Evolutionary conservation across 1,139 yeast species (phyloP).

Genomic region (Magnusiomyces magnusii): DNA sequence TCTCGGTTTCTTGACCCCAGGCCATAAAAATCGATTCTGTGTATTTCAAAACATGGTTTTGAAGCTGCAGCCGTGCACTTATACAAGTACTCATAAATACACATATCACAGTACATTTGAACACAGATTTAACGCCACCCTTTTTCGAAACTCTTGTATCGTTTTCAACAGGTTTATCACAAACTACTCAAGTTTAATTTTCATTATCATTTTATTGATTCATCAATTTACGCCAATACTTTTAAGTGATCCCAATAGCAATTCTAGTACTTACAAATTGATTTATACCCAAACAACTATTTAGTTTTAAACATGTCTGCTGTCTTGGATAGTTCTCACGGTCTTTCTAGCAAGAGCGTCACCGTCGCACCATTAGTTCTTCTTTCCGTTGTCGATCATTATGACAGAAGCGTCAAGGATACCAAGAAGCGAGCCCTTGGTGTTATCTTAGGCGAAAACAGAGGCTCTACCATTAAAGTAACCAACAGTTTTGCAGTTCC

Average conservation of each 20-base stretch:
- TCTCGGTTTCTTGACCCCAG: too few species aligned
- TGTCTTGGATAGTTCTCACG: constrained; percentile 16
- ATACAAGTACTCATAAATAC: neutral
- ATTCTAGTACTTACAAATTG: too few species aligned
- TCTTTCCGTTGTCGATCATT: constrained; percentile 91
- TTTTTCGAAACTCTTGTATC: neutral
- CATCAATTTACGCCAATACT: too few species aligned
- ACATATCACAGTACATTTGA: neutral
- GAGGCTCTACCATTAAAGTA: constrained; percentile 38
- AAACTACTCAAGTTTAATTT: neutral
- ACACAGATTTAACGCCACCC: neutral
- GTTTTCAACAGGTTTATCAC: neutral
- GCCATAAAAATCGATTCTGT: too few species aligned
- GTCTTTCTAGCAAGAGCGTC: constrained; percentile 46
- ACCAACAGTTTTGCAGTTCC: constrained; percentile 58
- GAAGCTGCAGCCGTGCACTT: neutral
- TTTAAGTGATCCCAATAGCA: neutral
- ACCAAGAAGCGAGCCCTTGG: constrained; percentile 85
- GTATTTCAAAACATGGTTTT: neutral
- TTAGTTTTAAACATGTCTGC: constrained; percentile 14
- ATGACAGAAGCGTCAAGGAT: constrained; percentile 69
- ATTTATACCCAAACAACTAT: neutral
- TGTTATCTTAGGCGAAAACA: constrained; percentile 77
- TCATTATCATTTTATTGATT: neutral
- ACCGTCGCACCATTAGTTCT: constrained; percentile 94